Evolutionary conservation across 2,329 filamentous ascomycete genomes (phyloP).

Genomic region (Aureobasidium sp.): DNA sequence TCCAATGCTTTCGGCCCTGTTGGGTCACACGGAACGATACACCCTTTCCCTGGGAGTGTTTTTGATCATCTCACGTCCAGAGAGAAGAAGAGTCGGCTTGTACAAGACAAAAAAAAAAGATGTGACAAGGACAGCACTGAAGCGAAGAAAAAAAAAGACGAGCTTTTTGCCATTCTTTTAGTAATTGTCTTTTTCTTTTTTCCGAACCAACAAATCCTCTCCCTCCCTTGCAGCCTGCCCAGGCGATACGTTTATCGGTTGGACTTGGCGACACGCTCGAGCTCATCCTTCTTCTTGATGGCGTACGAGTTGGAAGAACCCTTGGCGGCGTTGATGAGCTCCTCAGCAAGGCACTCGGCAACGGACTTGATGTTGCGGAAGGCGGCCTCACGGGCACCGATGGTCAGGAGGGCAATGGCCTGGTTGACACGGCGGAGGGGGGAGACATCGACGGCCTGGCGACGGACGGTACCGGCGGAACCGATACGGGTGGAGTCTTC

Average conservation of each 20-base stretch:
- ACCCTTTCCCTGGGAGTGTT: background rate
- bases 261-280: conserved; percentile 99
- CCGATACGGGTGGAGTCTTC: conserved; percentile 99
- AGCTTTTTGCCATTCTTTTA: conserved; percentile 4
- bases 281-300: conserved; percentile 99
- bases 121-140: background rate
- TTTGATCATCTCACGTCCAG: conserved; percentile 6
- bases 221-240: background rate
- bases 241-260: conserved; percentile 75
- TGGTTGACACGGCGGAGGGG: conserved; percentile 99
- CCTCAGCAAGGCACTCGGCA: conserved; percentile 98
- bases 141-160: background rate
- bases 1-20: background rate
- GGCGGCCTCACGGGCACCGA: conserved; percentile 94
- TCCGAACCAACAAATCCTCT: conserved; percentile 9
- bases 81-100: background rate
- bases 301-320: conserved; percentile 99
- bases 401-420: conserved; percentile 97
- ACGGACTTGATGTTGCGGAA: conserved; percentile 99
- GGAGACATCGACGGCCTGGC: conserved; percentile 99
- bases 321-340: conserved; percentile 99
- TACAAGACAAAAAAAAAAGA: background rate
- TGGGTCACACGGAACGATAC: conserved; percentile 6
- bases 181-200: background rate
- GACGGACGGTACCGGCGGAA: conserved; percentile 98